Percentiles rank a stretch among this genome's conserved stretches.
Evolutionary conservation across 345 rosid genomes (phyloP).

Genomic region (Syzygium oleosum): DNA sequence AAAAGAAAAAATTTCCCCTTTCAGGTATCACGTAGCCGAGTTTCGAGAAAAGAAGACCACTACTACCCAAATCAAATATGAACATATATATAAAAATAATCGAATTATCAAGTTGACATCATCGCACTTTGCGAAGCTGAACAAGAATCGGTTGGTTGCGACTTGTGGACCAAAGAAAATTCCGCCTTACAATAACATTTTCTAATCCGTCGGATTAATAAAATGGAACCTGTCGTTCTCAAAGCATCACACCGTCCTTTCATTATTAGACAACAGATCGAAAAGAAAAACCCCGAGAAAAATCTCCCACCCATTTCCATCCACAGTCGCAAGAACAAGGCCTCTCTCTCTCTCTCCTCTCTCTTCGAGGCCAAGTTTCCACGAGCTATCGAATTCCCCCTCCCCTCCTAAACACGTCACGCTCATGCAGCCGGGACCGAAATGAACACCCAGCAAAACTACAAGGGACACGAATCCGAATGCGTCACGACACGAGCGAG

Average conservation of each 20-base stretch:
- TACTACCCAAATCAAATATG: background rate
- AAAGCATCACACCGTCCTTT: slow-evolving; percentile 6
- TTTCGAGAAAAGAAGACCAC: background rate
- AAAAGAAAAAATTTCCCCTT: background rate
- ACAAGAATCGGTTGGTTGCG: background rate
- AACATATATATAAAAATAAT: background rate
- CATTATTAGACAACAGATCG: background rate
- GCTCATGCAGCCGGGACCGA: background rate
- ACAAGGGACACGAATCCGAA: background rate
- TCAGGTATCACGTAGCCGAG: background rate
- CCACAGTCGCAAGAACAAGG: background rate
- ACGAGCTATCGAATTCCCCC: background rate
- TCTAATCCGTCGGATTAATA: background rate
- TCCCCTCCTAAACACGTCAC: background rate
- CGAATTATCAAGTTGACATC: slow-evolving; percentile 1
- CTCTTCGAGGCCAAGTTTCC: background rate
- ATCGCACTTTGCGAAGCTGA: background rate
- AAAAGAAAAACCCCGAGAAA: background rate
- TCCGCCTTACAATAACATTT: background rate
- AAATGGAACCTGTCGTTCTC: slow-evolving; percentile 24
- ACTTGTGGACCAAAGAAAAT: background rate
- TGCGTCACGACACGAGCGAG: background rate
- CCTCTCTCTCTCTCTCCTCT: background rate
- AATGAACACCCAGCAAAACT: background rate
- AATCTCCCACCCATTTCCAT: background rate